Conservation (phyloP, 1,139 yeast species). For the Casaregolazyma lundiana region DNA sequence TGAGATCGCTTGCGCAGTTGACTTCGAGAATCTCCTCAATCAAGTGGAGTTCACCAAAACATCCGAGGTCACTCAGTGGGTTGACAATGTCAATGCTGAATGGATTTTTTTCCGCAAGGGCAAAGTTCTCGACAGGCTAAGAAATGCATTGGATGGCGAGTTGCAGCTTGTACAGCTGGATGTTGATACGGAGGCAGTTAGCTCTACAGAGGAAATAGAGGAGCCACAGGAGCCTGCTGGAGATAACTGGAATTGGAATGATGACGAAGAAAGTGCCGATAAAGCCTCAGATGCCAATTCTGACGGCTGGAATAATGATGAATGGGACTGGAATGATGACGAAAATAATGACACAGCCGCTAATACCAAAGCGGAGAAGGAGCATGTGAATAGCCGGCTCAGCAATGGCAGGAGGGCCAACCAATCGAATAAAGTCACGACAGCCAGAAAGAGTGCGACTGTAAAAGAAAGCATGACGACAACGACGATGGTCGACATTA, state of each 20-base stretch:
- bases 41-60: constrained; percentile 23
- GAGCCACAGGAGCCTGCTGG: constrained; percentile 5
- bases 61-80: constrained; percentile 24
- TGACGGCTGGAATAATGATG: constrained; percentile 19
- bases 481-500: constrained; percentile 2
- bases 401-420: no score
- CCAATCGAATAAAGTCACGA: background rate
- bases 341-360: constrained; percentile 13
- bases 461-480: background rate
- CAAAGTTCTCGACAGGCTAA: constrained; percentile 19
- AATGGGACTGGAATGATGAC: constrained; percentile 33
- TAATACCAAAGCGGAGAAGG: background rate
- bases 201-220: background rate
- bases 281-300: constrained; percentile 13
- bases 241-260: constrained; percentile 24
- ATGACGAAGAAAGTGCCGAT: constrained; percentile 14
- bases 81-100: constrained; percentile 21
- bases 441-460: background rate
- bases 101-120: constrained; percentile 25
- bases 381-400: no score
- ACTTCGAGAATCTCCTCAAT: constrained; percentile 23
- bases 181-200: background rate
- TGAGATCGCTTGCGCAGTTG: constrained; percentile 20
- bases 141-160: background rate
- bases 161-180: background rate